Conservation (phyloP, 768 basidiomycete genomes). For the Rubroboletus pulcherrimus region DNA sequence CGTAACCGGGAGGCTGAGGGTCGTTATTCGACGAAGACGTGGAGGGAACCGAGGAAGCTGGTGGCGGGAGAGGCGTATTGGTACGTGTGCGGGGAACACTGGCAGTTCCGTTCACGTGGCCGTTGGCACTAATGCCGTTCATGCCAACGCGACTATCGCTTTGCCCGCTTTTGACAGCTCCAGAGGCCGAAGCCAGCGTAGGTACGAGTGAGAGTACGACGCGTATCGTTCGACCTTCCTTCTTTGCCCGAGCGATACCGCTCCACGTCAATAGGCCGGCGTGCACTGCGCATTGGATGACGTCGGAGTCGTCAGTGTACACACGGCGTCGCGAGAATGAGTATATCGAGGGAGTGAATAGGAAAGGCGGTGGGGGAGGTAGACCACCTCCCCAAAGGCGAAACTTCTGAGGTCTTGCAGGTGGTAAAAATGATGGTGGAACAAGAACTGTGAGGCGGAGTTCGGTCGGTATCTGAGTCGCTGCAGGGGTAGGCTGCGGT, state of each 20-base stretch:
- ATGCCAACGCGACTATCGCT: constrained; percentile 17
- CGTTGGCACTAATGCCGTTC: constrained; percentile 18
- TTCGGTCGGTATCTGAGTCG: constrained; percentile 25
- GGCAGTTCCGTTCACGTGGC: constrained; percentile 30
- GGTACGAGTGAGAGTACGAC: constrained; percentile 41
- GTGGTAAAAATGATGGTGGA: constrained; percentile 56
- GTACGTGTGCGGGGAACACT: constrained; percentile 30
- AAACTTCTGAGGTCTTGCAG: constrained; percentile 47
- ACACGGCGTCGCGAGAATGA: constrained; percentile 45
- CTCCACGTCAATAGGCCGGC: constrained; percentile 51
- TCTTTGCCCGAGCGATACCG: constrained; percentile 35
- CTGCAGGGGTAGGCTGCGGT: constrained; percentile 8
- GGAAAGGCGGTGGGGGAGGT: constrained; percentile 38
- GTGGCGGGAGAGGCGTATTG: constrained; percentile 24
- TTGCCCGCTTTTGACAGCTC: constrained; percentile 33
- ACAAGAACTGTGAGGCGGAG: constrained; percentile 51
- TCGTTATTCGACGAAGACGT: constrained; percentile 27
- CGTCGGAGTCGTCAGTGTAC: constrained; percentile 76
- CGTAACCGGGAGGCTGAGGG: constrained; percentile 21
- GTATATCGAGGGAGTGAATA: constrained; percentile 21
- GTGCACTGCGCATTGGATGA: constrained; percentile 67
- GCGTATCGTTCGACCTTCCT: constrained; percentile 37
- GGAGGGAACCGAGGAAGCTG: constrained; percentile 21
- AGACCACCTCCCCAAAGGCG: constrained; percentile 72
- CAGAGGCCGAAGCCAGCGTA: constrained; percentile 41